Base-by-base conservation (phyloP, 2,329 filamentous ascomycete species). In the Fusarium sp. region DNA sequence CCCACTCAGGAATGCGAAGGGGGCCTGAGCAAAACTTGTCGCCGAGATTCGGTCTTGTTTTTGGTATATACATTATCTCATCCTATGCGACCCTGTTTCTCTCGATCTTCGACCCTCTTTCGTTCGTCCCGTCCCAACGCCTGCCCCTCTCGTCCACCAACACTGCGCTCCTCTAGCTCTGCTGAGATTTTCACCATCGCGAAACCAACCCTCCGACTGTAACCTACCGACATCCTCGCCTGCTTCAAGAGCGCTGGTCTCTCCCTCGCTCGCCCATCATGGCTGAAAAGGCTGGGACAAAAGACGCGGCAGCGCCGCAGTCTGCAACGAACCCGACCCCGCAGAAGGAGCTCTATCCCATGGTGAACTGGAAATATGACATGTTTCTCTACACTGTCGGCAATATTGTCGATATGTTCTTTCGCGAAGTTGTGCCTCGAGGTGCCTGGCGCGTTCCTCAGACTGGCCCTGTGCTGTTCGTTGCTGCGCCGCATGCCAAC, bases 401-500 rank as follows among this genome's bases (percentile, higher is more conserved):
- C 38, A 86, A 98, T 64, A 83, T 98, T 48, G 88, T 96, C 66
- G 95, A 99, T 77, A 88, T 97, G 68, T 99, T 99, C 86, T 99
- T 99, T 82, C 90, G 95, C 69, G 95, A 99, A 78, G 92, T 99
- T 13, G 93, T 98, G 75, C 95, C 95, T 11, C 87, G 95, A 65
- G 93, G 93, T 68, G 92, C 93, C 63, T 99, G 95, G 93, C 94
- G 93, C 77, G 91, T 99, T 40, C 95, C 95, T 40, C 88, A 90
- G 71, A 85, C 87, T 63, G 95, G 93, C 0, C 93, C 95, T 1
- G 87, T 99, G 63, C 91, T 99, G 58, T 95, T 99, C 72, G 95
- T 99, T 68, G 95, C 93, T 40, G 95, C 94, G 51, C 95, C 95
- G 67, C 95, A 99, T 82, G 94, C 94, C 58, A 99, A 99, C 76